Evolutionary conservation across 768 basidiomycete genomes (phyloP), one percentile per base, ranked within the genome.

Genomic region (Royoungia palumana): DNA sequence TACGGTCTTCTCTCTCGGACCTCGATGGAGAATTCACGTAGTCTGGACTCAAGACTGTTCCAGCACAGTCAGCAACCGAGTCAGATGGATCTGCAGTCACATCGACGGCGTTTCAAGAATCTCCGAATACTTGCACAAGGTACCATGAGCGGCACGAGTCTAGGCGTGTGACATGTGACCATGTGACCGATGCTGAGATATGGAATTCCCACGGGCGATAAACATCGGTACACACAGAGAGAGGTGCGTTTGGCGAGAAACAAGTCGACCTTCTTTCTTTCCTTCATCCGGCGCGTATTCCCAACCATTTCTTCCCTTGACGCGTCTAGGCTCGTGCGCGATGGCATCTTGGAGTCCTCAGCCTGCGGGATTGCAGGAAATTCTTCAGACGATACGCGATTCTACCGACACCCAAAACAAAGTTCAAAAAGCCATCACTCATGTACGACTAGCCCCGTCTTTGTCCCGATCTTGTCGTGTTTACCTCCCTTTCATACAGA

Each of bases 371-470:
- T 78, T 98, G 68, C 83, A 89, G 70, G 92, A 96, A 78, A 90
- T 98, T 69, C 75, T 96, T 35, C 78, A 83, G 64, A 94, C 93
- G 24, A 87, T 98, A 69, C 87, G 86, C 71, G 87, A 94, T 61
- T 94, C 94, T 10, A 93, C 90, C 32, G 82, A 87, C 71, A 84
- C 80, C 50, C 79, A 86, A 62, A 77, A 81, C 59, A 79, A 84
- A 21, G 71, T 76, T 42, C 94, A 97, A 70, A 78, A 79, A 43
- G 75, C 73, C 55, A 94, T 94, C 66, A 92, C 92, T 47, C 81
- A 86, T 75, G 94, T 93, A 69, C 60, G 75, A 43, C 40, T 36
- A 52, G 22, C 56, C 54, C 55, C 55, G 56, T 50, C 45, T 45
- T 49, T 41, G 21, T 49, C 35, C 53, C 53, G 49, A 57, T 55